A percentile compares a stretch with the other conserved stretches of the same genome.
These are phyloP conservation scores for Guadua angustifolia DNA, from an alignment of 176 grass and related monocot species.

Conservation along the genomic window DNA sequence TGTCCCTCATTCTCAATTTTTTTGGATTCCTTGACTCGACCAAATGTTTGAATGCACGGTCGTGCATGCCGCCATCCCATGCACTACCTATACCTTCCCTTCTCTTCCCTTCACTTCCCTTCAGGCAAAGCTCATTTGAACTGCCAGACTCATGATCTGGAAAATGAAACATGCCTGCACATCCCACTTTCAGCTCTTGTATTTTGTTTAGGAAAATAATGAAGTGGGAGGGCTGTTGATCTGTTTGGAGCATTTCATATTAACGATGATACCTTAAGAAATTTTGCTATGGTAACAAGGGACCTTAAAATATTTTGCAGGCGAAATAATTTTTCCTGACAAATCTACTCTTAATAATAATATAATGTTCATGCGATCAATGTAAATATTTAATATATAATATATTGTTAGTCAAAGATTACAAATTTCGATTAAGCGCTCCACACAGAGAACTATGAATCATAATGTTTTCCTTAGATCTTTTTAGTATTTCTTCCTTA, in stretches of 20 bases:
- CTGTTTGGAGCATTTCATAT: neutral
- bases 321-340: neutral
- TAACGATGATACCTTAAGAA: neutral
- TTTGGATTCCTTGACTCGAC: no score
- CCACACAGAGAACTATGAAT: neutral
- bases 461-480: neutral
- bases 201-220: neutral
- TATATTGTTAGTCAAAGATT: no score
- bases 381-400: no score
- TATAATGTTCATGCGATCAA: no score
- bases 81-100: neutral
- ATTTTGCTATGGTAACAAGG: neutral
- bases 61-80: neutral
- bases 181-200: neutral
- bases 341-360: neutral
- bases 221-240: neutral
- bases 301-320: neutral
- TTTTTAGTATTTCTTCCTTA: neutral
- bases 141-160: neutral
- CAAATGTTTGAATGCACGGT: neutral
- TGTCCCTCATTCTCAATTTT: no score
- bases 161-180: neutral
- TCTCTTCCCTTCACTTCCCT: no score
- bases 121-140: neutral
- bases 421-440: no score